Base-by-base conservation (phyloP, 805 yeast genomes). In the Metschnikowia koreensis region DNA sequence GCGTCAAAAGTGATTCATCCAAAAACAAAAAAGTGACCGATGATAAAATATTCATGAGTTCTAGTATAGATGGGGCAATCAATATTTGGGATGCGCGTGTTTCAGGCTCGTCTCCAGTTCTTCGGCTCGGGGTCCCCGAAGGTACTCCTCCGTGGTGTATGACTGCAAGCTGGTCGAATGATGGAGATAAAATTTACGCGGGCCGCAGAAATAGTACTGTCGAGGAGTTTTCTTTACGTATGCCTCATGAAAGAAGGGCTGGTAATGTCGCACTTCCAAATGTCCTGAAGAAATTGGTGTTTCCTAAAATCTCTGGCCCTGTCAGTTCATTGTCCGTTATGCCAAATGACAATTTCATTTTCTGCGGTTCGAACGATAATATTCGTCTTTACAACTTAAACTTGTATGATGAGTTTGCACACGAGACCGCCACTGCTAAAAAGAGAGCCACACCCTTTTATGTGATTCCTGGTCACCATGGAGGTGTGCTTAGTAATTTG, bases 381-480 rank as follows among this genome's bases (percentile, higher is more conserved):
- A 84, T 94, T 37, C 77, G 99, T 60, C 71, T 94, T 29, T 94
- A 90, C 69, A 96, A 94, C 63, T 74, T 91, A 52, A 69, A 77
- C 57, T 61, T 79, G 47, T 55, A 58, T 43, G 67, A 77, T 54
- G 73, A 74, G 37, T 68, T 66, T 33, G 56, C 63, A 16, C 69
- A 63, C 38, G 64, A 61, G n/a, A 48, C 60, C 6, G 44, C 57
- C 13, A 53, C 68, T 55, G 48, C 76, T 64, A 71, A 66, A 54
- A 71, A 61, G 51, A 70, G 70, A 41, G 79, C 76, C 28, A 76
- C 86, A 8, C 97, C 97, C 15, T 94, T 93, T 64, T 77, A 86
- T 66, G 92, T 96, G 60, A 80, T 94, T 10, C 97, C 99, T 0
- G 98, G 99, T 0, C 98, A 94, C 67, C 97, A 89, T 63, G 98